Percentiles rank a stretch among this genome's conserved stretches.
Conservation (phyloP, 257 asterid genomes). For the Cordia subcordata region DNA sequence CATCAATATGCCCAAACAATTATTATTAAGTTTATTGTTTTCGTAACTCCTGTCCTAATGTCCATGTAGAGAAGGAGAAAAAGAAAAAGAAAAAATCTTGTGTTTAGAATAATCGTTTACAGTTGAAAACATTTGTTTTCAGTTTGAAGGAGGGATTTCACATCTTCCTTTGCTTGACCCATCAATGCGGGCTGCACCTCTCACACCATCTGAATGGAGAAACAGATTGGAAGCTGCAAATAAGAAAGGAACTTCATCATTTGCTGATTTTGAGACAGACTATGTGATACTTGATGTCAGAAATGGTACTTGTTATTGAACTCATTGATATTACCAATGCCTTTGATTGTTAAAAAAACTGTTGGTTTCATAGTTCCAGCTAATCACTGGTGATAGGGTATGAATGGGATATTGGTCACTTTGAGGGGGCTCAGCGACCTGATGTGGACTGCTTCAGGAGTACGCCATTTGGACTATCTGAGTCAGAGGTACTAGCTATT, state of each 20-base stretch:
- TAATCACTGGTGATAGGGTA: constrained; percentile 51
- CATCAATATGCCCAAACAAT: too few species aligned
- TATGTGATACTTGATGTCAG: constrained; percentile 82
- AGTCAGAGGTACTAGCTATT: constrained; percentile 45
- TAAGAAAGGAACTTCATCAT: constrained; percentile 24
- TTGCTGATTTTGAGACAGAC: constrained; percentile 21
- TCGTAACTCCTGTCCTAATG: too few species aligned
- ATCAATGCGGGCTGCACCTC: constrained; percentile 77
- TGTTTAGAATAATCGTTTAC: constrained; percentile 1
- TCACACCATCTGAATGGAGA: constrained; percentile 87
- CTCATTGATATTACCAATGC: not conserved
- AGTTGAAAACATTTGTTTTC: constrained; percentile 16
- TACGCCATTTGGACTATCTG: constrained; percentile 78
- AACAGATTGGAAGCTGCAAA: constrained; percentile 55
- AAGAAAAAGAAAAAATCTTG: too few species aligned
- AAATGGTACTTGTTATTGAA: constrained; percentile 51
- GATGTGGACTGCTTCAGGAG: constrained; percentile 85
- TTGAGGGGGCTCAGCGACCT: constrained; percentile 84
- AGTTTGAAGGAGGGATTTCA: constrained; percentile 80
- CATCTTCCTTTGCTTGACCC: constrained; percentile 88
- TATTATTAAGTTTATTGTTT: too few species aligned
- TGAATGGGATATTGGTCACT: constrained; percentile 99
- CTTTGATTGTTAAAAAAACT: not conserved
- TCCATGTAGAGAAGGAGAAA: too few species aligned
- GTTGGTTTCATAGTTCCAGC: constrained; percentile 5